phyloP scores from a whole-genome alignment of 352 stramenopile genomes.

The Phytopythium montanum region DNA sequence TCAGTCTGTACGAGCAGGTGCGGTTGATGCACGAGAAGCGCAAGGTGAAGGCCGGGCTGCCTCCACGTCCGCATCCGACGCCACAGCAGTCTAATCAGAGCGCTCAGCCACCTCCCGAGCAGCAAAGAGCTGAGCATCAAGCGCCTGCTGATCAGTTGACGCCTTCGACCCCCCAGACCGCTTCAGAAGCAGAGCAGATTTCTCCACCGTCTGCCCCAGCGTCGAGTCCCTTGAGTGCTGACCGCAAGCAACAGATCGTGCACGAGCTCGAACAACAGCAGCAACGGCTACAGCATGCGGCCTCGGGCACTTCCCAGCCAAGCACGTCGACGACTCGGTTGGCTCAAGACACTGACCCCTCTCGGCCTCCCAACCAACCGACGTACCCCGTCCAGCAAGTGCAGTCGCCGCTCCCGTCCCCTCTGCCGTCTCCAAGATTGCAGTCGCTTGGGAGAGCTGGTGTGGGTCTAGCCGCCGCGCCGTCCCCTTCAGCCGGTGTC shows the following conservation, averaged over 20 bases:
- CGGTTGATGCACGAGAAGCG: slow-evolving; percentile 38
- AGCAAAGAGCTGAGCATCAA: background rate
- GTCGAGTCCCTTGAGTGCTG: background rate
- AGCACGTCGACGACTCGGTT: background rate
- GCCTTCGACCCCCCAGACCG: background rate
- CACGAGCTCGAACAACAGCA: background rate
- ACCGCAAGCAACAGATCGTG: background rate
- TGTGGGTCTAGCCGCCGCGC: background rate
- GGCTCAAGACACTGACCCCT: background rate
- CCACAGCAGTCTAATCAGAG: background rate
- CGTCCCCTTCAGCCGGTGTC: background rate
- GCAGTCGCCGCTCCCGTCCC: background rate
- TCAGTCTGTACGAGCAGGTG: slow-evolving; percentile 45
- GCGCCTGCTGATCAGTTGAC: background rate
- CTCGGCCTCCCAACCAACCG: background rate
- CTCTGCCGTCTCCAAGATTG: background rate
- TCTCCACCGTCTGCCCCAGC: too few species aligned
- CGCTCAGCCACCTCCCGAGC: background rate
- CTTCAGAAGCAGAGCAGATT: background rate
- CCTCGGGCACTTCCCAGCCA: background rate
- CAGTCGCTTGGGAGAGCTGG: background rate
- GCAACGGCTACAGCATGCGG: background rate
- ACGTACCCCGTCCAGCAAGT: background rate
- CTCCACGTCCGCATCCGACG: background rate
- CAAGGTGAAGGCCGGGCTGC: slow-evolving; percentile 11